Base-by-base conservation (phyloP, 73 alveolate genomes). In the Paramecium tetraurelia region DNA sequence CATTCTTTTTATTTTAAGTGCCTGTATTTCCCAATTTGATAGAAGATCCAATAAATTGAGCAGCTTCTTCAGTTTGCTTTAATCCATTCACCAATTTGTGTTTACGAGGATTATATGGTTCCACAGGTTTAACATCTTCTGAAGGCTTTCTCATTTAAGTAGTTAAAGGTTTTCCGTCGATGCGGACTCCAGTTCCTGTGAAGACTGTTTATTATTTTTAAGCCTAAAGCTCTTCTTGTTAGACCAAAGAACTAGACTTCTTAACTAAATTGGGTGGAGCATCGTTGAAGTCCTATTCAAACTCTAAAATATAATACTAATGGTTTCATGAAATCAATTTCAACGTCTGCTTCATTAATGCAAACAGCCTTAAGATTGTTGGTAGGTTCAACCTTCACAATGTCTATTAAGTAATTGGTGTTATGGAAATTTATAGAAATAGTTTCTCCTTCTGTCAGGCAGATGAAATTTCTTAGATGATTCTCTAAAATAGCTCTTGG, bases 401-500 rank as follows among this genome's bases (percentile, higher is more conserved):
- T 96, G 85, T 98, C 99, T 8, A 98, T 94, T 92, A 72, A 77
- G 92, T 92, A 98, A 63, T 95, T 95, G 46, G 87, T 92, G 31
- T 95, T 96, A 20, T 92, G 93, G 87, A 96, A 97, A 86, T 93
- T 94, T 11, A 98, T 97, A 71, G 94, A 85, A 20, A 98, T 98
- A 29, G 99, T 96, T 80, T 98, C 99, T 1, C 99, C 99, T 93
- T 98, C 94, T 59, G 96, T 96, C 58, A 97, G 93, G 86, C 98
- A 95, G 21, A 96, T 86, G 90, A 97, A 98, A 93, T 97, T 96
- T 83, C 99, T 97, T 58, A 98, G 89, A 85, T 96, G 96, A 53
- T 93, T 96, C 83, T 96, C 99, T 27, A 98, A 93, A 48, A 98
- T 97, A 36, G 99, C 98, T 80, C 97, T 97, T 10, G 99, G 99